Conservation (phyloP, 257 asterid genomes). For the Coffea canephora region DNA sequence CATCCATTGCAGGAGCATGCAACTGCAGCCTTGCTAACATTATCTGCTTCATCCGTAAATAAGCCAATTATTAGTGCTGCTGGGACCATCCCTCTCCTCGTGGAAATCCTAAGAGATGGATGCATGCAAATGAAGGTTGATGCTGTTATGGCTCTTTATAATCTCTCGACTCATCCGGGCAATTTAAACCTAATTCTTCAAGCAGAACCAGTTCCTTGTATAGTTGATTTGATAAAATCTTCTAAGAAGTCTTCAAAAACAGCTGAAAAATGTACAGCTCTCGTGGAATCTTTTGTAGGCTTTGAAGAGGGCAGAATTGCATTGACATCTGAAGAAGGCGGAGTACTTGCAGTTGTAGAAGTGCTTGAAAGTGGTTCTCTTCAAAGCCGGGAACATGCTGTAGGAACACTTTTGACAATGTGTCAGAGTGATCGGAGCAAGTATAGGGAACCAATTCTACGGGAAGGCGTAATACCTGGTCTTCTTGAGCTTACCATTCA, state of each 20-base stretch:
- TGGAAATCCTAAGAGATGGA: slow-evolving; percentile 48
- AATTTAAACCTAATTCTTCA: slow-evolving; percentile 51
- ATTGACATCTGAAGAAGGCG: slow-evolving; percentile 78
- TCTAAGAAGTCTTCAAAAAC: slow-evolving; percentile 69
- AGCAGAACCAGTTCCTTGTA: slow-evolving; percentile 60
- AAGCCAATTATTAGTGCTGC: slow-evolving; percentile 77
- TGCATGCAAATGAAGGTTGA: slow-evolving; percentile 70
- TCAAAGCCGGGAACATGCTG: slow-evolving; percentile 87
- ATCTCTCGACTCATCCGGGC: slow-evolving; percentile 68
- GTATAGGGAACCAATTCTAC: slow-evolving; percentile 77
- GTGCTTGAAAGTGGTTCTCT: slow-evolving; percentile 73
- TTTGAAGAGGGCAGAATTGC: slow-evolving; percentile 77
- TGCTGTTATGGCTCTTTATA: slow-evolving; percentile 86
- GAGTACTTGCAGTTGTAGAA: slow-evolving; percentile 86
- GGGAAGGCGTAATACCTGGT: slow-evolving; percentile 94
- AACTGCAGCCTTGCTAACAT: slow-evolving; percentile 76
- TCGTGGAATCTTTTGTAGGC: slow-evolving; percentile 59
- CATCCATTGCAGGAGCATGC: slow-evolving; percentile 70
- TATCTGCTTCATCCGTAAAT: slow-evolving; percentile 81
- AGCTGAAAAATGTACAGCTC: slow-evolving; percentile 69
- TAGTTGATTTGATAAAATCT: slow-evolving; percentile 60
- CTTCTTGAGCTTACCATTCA: slow-evolving; percentile 94
- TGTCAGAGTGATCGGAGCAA: slow-evolving; percentile 68
- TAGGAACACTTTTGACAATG: slow-evolving; percentile 78
- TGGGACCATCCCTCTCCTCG: slow-evolving; percentile 85